Base-by-base conservation (phyloP, 2,329 filamentous ascomycete species). In the Colletotrichum sp. region DNA sequence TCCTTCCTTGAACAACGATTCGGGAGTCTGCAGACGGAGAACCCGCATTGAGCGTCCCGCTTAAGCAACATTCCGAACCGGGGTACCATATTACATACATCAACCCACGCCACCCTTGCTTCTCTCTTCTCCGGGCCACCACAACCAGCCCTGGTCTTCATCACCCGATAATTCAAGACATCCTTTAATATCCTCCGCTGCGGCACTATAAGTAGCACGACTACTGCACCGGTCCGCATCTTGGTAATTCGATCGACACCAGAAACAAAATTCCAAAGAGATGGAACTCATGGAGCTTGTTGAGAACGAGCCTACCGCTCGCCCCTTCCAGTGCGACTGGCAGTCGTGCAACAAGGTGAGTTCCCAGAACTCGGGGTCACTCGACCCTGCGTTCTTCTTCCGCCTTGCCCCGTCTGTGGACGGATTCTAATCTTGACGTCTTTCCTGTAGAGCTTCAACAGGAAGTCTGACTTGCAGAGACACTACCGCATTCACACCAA, bases 401-500 rank as follows among this genome's bases (percentile, higher is more conserved):
- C 30, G 56, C 52, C 21, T 32, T 38, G 13, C 32, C 21, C 43
- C 24, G 32, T 71, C 28, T 38, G 52, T 69, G 38, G 55, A n/a
- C 58, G 55, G 71, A 28, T n/a, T 64, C 76, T 77, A 62, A 80
- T 70, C 68, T 66, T 58, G 28, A 68, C 34, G 71, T 79, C 24
- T 78, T 38, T 38, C 43, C 10, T 13, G n/a, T 78, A 94, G 93
- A 93, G 91, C 84, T 94, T 94, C 86, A 94, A 94, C 83, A 89
- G 93, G 80, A 94, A 94, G 83, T 94, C 93, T 21, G 93, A 94
- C 79, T 85, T 94, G 76, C 92, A 93, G 80, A 89, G 93, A 81
- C 93, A 94, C 80, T 93, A 93, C 80, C 89, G 93, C 77, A 94
- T 94, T 80, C 93, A 94, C 83, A 94, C 93, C 70, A 94, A 94